phyloP scores from a whole-genome alignment of 306 rosid species.

The Medicago truncatula region DNA sequence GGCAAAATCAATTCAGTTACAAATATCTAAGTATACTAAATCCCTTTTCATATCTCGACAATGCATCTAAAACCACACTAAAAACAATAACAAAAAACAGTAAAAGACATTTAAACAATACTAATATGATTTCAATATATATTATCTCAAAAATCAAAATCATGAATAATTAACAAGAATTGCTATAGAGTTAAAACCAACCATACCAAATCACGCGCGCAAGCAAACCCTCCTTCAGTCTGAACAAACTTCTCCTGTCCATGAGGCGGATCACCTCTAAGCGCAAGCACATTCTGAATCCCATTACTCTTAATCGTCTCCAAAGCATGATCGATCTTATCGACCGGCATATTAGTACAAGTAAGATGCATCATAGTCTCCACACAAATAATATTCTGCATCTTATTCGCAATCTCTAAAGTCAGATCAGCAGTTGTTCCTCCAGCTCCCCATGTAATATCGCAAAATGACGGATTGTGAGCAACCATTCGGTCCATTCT shows the following conservation, averaged over 20 bases:
- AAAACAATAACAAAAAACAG: too few relatives aligned
- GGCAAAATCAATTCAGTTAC: background rate
- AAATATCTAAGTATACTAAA: too few relatives aligned
- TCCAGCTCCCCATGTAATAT: constrained; percentile 98
- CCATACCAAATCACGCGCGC: constrained; percentile 84
- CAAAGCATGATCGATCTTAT: constrained; percentile 91
- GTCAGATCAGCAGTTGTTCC: constrained; percentile 95
- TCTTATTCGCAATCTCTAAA: constrained; percentile 81
- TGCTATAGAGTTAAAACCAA: background rate
- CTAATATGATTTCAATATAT: background rate
- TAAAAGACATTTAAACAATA: background rate
- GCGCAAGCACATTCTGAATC: constrained; percentile 95
- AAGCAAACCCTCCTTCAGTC: constrained; percentile 90
- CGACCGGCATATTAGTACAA: constrained; percentile 96
- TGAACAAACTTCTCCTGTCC: constrained; percentile 97
- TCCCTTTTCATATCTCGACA: background rate
- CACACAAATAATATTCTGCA: constrained; percentile 94
- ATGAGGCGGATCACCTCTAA: constrained; percentile 96
- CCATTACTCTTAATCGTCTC: constrained; percentile 84
- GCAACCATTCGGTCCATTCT: constrained; percentile 98
- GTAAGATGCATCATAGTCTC: constrained; percentile 98
- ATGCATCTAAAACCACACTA: too few relatives aligned
- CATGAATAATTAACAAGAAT: background rate
- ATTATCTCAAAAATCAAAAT: too few relatives aligned
- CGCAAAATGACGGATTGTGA: constrained; percentile 89